Evolutionary conservation across 305 asterid species (phyloP).

Genomic region (Rubia balearica): DNA sequence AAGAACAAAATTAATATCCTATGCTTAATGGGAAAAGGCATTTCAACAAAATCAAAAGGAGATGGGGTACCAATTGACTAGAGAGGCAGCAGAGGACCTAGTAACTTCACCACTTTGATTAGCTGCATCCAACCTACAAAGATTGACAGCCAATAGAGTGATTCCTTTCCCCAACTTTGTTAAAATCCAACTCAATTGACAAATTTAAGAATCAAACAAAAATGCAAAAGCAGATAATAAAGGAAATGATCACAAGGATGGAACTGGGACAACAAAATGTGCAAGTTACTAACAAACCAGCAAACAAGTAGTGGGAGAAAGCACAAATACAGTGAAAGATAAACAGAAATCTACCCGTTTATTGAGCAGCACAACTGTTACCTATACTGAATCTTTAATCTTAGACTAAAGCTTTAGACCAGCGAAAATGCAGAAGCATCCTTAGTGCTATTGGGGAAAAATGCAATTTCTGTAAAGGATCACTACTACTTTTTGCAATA

Average conservation of each 20-base stretch:
- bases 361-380: neutral
- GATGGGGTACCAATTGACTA: constrained; percentile 51
- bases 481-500: neutral
- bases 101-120: constrained; percentile 94
- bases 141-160: constrained; percentile 14
- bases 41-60: neutral
- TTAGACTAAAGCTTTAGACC: neutral
- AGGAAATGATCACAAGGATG: neutral
- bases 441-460: neutral
- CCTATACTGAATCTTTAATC: neutral
- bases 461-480: neutral
- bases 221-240: neutral
- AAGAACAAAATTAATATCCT: constrained; percentile 17
- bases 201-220: neutral
- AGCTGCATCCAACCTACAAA: constrained; percentile 70
- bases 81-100: constrained; percentile 53
- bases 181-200: neutral
- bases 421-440: neutral
- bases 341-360: neutral
- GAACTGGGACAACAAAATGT: too few relatives aligned
- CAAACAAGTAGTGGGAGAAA: neutral
- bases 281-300: too few relatives aligned
- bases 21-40: neutral
- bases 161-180: neutral
- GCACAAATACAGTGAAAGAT: neutral